Evolutionary conservation across 2,329 filamentous ascomycete genomes (phyloP).

Genomic region (Trichophyton schoenleinii): DNA sequence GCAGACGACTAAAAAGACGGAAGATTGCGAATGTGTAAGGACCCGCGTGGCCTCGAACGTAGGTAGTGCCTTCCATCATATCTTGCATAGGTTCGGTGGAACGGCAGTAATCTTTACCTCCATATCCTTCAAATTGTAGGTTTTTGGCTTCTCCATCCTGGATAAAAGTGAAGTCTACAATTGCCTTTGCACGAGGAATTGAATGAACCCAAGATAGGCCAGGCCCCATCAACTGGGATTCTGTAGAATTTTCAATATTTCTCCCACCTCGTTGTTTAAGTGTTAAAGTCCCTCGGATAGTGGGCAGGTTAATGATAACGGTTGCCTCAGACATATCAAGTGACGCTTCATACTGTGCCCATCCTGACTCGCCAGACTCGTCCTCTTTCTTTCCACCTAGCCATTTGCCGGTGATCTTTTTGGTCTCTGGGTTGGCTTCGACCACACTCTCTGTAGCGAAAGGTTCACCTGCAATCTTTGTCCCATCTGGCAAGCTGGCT

Average conservation of each 20-base stretch:
- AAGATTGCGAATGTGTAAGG: slow-evolving; percentile 1
- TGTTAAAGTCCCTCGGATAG: neutral
- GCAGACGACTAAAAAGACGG: slow-evolving; percentile 1
- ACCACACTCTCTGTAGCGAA: neutral
- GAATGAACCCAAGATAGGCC: neutral
- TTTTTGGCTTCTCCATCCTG: neutral
- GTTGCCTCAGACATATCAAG: neutral
- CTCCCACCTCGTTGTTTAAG: neutral
- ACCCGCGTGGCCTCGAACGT: slow-evolving; percentile 4
- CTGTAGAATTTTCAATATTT: neutral
- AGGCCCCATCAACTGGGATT: neutral
- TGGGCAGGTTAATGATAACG: neutral
- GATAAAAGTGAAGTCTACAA: neutral
- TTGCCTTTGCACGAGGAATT: neutral
- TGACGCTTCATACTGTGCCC: neutral
- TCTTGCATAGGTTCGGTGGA: neutral
- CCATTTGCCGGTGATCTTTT: neutral
- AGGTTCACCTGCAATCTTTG: neutral
- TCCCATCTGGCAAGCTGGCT: neutral
- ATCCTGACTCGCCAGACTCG: neutral
- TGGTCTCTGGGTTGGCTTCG: neutral
- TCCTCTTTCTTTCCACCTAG: neutral
- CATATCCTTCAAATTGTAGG: neutral
- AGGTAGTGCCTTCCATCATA: neutral
- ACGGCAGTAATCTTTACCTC: slow-evolving; percentile 1